Conservation (phyloP, 2,329 filamentous ascomycete genomes). For the Cercospora berteroae region DNA sequence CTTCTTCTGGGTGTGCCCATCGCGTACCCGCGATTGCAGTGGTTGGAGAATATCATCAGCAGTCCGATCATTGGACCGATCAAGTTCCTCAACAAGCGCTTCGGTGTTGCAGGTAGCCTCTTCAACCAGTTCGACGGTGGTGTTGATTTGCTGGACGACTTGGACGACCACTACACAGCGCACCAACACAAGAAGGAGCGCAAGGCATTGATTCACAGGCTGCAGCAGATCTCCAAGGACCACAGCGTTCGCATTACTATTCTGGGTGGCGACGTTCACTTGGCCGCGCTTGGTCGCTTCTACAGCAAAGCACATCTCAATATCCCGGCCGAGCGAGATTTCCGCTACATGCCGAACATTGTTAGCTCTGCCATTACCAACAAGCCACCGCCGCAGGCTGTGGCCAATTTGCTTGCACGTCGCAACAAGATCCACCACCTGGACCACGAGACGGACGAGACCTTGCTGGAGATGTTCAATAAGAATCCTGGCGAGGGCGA, state of each 20-base stretch:
- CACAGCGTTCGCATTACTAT: slow-evolving; percentile 60
- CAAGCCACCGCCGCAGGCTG: slow-evolving; percentile 63
- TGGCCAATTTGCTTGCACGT: slow-evolving; percentile 62
- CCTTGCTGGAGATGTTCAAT: slow-evolving; percentile 61
- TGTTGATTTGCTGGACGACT: slow-evolving; percentile 63
- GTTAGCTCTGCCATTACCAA: slow-evolving; percentile 66
- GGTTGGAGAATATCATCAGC: slow-evolving; percentile 84
- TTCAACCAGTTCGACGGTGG: slow-evolving; percentile 92
- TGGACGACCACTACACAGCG: slow-evolving; percentile 79
- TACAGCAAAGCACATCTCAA: slow-evolving; percentile 60
- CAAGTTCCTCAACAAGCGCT: slow-evolving; percentile 84
- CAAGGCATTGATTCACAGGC: slow-evolving; percentile 64
- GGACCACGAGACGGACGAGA: slow-evolving; percentile 63
- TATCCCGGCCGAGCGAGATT: slow-evolving; percentile 58
- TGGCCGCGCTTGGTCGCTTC: slow-evolving; percentile 63
- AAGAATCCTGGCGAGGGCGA: slow-evolving; percentile 51
- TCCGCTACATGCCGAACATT: slow-evolving; percentile 63
- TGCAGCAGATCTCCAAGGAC: slow-evolving; percentile 59
- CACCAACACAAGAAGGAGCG: slow-evolving; percentile 89
- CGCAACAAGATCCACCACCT: slow-evolving; percentile 66
- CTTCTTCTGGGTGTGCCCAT: slow-evolving; percentile 71
- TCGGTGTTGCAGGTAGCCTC: slow-evolving; percentile 78
- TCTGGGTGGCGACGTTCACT: slow-evolving; percentile 63
- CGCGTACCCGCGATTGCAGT: slow-evolving; percentile 72
- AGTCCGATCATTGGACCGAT: slow-evolving; percentile 81